These are phyloP conservation scores for Yamadazyma membranifaciens DNA, from an alignment of 1,139 yeast genomes.

Conservation along the genomic window DNA sequence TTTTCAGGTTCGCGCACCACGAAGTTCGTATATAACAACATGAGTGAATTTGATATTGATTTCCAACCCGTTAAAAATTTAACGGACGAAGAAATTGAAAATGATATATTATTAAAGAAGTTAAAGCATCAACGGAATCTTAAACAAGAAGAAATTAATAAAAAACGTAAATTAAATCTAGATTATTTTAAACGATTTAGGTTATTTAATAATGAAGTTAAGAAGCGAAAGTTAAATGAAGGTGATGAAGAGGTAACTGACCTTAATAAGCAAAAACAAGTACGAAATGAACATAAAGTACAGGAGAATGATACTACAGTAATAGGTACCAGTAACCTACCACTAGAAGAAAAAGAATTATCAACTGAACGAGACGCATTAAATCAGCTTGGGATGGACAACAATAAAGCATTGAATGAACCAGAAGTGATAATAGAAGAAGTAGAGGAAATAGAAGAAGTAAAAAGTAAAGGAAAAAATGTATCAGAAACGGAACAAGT, in stretches of 20 bases:
- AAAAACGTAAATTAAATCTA: conserved; percentile 3
- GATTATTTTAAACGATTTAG: conserved; percentile 10
- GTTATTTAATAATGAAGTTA: conserved; percentile 5
- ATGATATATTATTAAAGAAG: conserved; percentile 8
- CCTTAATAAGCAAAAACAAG: background rate
- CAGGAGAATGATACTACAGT: no score
- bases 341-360: no score
- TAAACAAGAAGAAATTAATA: conserved; percentile 3
- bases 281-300: background rate
- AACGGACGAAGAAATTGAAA: conserved; percentile 5
- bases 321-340: no score
- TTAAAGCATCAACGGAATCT: conserved; percentile 4
- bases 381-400: no score
- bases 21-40: background rate
- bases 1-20: background rate
- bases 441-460: no score
- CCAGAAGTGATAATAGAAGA: no score
- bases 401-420: no score
- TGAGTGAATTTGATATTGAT: conserved; percentile 8
- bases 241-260: conserved; percentile 3
- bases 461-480: no score
- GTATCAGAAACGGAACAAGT: no score
- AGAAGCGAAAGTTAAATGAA: background rate
- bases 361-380: no score
- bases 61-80: conserved; percentile 10